Conservation (phyloP, 2,329 filamentous ascomycete genomes). For the Geoglossum cookeanum region DNA sequence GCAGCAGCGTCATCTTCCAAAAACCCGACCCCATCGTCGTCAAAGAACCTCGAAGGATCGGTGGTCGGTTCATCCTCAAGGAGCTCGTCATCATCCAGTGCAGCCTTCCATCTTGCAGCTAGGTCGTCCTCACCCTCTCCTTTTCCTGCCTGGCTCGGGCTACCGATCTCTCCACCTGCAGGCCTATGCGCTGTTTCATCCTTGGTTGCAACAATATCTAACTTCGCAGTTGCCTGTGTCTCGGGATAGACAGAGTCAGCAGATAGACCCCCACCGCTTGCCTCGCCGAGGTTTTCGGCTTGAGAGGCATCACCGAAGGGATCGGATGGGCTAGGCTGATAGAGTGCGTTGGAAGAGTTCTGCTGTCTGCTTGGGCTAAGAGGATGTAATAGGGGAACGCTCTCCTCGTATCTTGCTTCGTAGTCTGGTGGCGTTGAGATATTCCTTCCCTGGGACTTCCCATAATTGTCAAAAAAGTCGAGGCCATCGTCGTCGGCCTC, state of each 20-base stretch:
- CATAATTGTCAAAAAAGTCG: background rate
- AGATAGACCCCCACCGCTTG: background rate
- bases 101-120: slow-evolving; percentile 66
- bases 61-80: slow-evolving; percentile 35
- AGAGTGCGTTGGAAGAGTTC: background rate
- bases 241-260: background rate
- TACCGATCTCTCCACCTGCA: too few species aligned
- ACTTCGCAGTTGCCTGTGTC: background rate
- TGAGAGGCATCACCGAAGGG: background rate
- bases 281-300: background rate
- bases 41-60: slow-evolving; percentile 47
- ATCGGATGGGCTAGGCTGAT: background rate
- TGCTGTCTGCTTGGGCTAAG: background rate
- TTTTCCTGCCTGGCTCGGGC: background rate
- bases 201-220: too few species aligned
- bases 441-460: slow-evolving; percentile 17
- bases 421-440: slow-evolving; percentile 14
- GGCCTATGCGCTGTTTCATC: slow-evolving; percentile 6
- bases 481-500: background rate
- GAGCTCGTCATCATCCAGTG: slow-evolving; percentile 54
- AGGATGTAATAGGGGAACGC: slow-evolving; percentile 38
- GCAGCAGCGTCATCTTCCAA: slow-evolving; percentile 44
- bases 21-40: slow-evolving; percentile 73
- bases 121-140: slow-evolving; percentile 36
- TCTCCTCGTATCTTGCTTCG: slow-evolving; percentile 49